Evolutionary conservation across 352 stramenopile genomes (phyloP).

Genomic region (Globisporangium rhizosaccharum): DNA sequence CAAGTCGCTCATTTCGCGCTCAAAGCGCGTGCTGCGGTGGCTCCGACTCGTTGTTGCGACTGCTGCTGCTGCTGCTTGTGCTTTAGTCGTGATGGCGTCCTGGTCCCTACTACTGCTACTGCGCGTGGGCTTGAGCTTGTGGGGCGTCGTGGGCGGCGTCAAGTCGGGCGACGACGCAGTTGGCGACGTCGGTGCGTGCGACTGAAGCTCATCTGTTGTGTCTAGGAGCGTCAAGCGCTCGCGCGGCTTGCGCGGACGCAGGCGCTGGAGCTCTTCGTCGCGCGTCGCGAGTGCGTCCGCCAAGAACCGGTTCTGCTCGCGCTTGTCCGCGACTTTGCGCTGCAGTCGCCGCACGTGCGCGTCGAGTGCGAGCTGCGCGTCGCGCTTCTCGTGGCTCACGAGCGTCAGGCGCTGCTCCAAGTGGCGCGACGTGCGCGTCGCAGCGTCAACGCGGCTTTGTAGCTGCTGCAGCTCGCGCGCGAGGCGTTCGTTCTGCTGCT

Average conservation of each 20-base stretch:
- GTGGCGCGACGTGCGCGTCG: constrained; percentile 33
- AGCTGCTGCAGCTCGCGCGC: constrained; percentile 34
- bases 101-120: constrained; percentile 5
- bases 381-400: constrained; percentile 39
- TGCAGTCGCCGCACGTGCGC: constrained; percentile 30
- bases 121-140: constrained; percentile 16
- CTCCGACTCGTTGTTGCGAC: neutral
- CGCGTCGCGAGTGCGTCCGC: constrained; percentile 40
- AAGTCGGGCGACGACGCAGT: constrained; percentile 51
- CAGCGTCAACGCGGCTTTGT: constrained; percentile 43
- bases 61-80: constrained; percentile 21
- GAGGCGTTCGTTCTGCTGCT: constrained; percentile 31
- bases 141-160: constrained; percentile 30
- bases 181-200: constrained; percentile 39
- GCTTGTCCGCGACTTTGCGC: constrained; percentile 46
- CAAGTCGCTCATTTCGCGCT: constrained; percentile 46
- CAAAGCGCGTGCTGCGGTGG: constrained; percentile 28
- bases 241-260: constrained; percentile 18
- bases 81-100: constrained; percentile 4
- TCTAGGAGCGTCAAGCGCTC: too few species aligned
- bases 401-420: constrained; percentile 48
- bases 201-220: constrained; percentile 8
- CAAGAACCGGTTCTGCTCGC: constrained; percentile 52
- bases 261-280: constrained; percentile 18
- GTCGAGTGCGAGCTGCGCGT: constrained; percentile 28